phyloP scores from a whole-genome alignment of 2,329 filamentous ascomycete genomes.

The Amesomyces nigricolor region DNA sequence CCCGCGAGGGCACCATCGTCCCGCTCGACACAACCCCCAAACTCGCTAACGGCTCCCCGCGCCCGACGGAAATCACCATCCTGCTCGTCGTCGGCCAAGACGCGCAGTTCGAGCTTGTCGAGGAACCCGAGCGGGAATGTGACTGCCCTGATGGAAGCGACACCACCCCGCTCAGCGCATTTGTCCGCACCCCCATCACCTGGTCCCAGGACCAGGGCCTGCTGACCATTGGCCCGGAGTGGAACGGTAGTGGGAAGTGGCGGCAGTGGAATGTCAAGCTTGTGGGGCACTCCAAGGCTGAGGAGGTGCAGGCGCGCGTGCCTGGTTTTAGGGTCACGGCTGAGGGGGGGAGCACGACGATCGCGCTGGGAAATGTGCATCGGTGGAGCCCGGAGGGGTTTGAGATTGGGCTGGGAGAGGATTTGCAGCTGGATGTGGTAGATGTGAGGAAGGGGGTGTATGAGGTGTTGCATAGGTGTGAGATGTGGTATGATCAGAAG shows the following conservation, averaged over 20 bases:
- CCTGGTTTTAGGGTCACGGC: constrained; percentile 12
- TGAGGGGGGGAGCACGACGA: constrained; percentile 12
- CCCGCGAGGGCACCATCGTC: constrained; percentile 52
- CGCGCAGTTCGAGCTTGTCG: constrained; percentile 44
- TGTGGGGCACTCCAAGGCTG: constrained; percentile 20
- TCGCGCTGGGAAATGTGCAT: constrained; percentile 16
- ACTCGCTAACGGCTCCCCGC: constrained; percentile 43
- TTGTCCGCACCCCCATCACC: constrained; percentile 21
- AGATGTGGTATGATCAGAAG: constrained; percentile 25
- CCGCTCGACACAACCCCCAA: constrained; percentile 43
- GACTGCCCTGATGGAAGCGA: not conserved
- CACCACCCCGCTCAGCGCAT: constrained; percentile 8
- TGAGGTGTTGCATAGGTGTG: constrained; percentile 23
- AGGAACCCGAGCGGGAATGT: constrained; percentile 33
- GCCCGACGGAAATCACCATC: constrained; percentile 44
- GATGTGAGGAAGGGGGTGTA: constrained; percentile 20
- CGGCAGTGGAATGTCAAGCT: constrained; percentile 25
- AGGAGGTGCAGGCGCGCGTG: not conserved
- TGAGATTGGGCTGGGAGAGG: constrained; percentile 18
- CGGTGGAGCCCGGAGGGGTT: constrained; percentile 15
- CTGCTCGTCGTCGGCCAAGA: constrained; percentile 44
- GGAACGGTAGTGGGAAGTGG: constrained; percentile 9
- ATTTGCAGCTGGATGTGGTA: constrained; percentile 25
- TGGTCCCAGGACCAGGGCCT: constrained; percentile 22
- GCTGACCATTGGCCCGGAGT: constrained; percentile 22